Conservation (phyloP, 176 grass and related monocot genomes). For the Eragrostis curvula region DNA sequence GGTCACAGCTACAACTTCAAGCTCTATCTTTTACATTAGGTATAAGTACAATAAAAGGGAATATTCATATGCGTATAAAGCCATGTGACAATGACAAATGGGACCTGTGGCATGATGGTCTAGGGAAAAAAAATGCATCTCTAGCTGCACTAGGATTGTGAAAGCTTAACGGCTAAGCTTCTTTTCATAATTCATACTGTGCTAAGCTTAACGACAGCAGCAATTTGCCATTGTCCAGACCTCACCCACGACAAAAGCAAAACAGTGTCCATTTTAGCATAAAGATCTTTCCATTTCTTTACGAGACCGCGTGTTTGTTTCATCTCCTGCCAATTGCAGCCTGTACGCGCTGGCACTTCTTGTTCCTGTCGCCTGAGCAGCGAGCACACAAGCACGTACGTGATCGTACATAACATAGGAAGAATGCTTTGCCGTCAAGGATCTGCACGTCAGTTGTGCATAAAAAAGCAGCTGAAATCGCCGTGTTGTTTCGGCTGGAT, state of each 20-base stretch:
- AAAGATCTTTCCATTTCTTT: no score
- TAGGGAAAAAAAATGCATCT: background rate
- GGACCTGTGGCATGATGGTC: background rate
- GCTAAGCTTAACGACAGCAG: background rate
- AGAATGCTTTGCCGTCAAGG: conserved; percentile 20
- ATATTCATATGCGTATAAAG: background rate
- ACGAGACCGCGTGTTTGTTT: background rate
- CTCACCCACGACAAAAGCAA: background rate
- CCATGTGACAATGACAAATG: background rate
- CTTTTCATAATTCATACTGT: background rate
- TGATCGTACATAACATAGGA: conserved; percentile 20
- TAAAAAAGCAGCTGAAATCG: conserved; percentile 2
- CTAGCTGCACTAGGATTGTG: background rate
- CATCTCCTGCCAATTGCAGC: background rate
- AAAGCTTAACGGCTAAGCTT: conserved; percentile 31
- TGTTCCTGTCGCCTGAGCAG: conserved; percentile 3
- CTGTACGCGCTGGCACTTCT: background rate
- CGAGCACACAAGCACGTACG: conserved; percentile 32
- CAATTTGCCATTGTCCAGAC: background rate
- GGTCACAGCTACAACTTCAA: background rate
- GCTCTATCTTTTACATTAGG: background rate
- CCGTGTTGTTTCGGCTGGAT: conserved; percentile 25
- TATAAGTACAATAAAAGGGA: background rate
- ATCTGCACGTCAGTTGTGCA: background rate
- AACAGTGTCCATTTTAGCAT: background rate